Percentiles rank a stretch among this genome's conserved stretches.
Evolutionary conservation across 1,284 basidiomycete genomes (phyloP).

Genomic region (Peniophora sp.): DNA sequence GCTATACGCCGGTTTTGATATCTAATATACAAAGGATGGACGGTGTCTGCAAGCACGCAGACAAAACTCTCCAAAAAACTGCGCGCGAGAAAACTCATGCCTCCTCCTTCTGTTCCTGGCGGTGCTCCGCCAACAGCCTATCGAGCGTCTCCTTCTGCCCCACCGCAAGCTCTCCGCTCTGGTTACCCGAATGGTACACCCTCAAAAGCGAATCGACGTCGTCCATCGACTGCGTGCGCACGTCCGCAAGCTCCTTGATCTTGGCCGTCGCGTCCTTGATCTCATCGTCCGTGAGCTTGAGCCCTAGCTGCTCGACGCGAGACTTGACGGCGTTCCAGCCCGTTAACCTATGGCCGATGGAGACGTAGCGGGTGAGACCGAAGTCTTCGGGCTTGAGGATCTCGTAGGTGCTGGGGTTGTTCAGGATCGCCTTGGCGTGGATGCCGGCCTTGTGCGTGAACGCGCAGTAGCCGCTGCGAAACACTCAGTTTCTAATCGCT

Average conservation of each 20-base stretch:
- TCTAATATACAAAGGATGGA: no score
- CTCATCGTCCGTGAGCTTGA: constrained; percentile 81
- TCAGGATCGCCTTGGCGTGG: constrained; percentile 99
- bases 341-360: constrained; percentile 93
- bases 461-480: constrained; percentile 85
- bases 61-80: no score
- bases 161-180: constrained; percentile 78
- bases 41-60: no score
- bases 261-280: constrained; percentile 98
- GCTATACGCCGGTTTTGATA: no score
- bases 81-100: no score
- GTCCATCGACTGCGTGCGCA: constrained; percentile 97
- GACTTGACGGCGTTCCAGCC: constrained; percentile 99
- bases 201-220: constrained; percentile 97
- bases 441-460: constrained; percentile 99
- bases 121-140: constrained; percentile 70
- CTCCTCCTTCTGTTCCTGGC: constrained; percentile 14
- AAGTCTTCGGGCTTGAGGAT: constrained; percentile 98
- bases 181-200: constrained; percentile 88
- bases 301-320: constrained; percentile 93
- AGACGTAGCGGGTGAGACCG: constrained; percentile 95
- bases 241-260: constrained; percentile 99
- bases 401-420: constrained; percentile 99
- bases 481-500: not conserved
- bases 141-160: constrained; percentile 87